Evolutionary conservation across 768 basidiomycete genomes (phyloP).

Genomic region (Butyriboletus loyo): DNA sequence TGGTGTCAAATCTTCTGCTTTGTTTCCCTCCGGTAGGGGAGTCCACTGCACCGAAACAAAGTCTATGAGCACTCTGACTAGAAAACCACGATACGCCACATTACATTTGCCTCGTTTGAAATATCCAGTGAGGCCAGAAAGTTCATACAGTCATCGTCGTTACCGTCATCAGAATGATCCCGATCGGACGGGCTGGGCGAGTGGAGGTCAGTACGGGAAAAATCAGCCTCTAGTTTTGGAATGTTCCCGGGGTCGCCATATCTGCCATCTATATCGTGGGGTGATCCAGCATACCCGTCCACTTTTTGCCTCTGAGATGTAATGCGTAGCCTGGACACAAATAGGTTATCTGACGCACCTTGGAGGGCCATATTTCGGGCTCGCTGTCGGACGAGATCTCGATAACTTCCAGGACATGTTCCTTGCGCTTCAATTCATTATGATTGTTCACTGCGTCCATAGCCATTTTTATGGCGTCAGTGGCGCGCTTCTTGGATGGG

Average conservation of each 20-base stretch:
- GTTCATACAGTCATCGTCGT: conserved; percentile 25
- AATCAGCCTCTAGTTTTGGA: conserved; percentile 4
- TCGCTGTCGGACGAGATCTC: conserved; percentile 33
- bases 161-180: neutral
- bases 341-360: conserved; percentile 13
- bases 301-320: conserved; percentile 22
- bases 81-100: neutral
- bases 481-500: conserved; percentile 22
- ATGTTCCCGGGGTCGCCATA: neutral
- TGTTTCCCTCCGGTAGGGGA: conserved; percentile 25
- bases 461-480: conserved; percentile 17
- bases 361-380: conserved; percentile 15
- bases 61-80: neutral
- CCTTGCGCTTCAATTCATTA: conserved; percentile 24
- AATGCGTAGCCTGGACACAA: neutral
- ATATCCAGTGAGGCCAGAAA: conserved; percentile 29
- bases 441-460: conserved; percentile 5
- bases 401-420: conserved; percentile 14
- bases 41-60: conserved; percentile 21
- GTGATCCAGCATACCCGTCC: neutral
- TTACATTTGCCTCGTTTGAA: conserved; percentile 30
- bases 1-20: conserved; percentile 32
- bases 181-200: conserved; percentile 1
- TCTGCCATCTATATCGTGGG: neutral
- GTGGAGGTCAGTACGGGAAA: neutral